Base-by-base conservation (phyloP, 1,284 basidiomycete genomes). In the Volvariella surrecta region DNA sequence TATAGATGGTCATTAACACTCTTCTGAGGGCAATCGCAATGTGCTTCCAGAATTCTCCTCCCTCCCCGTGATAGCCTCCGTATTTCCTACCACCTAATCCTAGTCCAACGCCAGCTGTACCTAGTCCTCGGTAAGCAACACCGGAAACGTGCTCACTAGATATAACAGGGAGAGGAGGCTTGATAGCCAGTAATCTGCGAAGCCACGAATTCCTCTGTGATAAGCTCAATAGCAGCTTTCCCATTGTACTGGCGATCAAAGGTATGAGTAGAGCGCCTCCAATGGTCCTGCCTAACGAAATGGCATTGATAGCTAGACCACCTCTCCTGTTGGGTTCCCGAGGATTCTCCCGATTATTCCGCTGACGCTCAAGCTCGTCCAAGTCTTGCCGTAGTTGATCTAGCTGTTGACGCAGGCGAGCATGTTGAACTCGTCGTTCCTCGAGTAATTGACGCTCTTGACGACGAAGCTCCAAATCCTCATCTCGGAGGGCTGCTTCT, bases 241-340 rank as follows among this genome's bases (percentile, higher is more conserved):
- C 85, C 79, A 83, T 82, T 32, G 66, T 53, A 39, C 62, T 75
- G 13, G 84, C 73, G 47, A 88, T 74, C 9, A 68, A 67, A 0
- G 85, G 85, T 40, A 82, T 65, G 45, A 80, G 60, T 15, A 87
- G 60, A 0, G 82, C 81, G 2, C 80, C 81, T 19, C 76, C 79
- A 39, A 87, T 58, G 51, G 74, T 62, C 16, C 80, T 71, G 1
- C 82, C 82, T 1, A 87, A 53, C 0, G 78, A 76, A 13, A 71
- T 67, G 11, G 74, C 69, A 15, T 74, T 74, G 48, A 77, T 60
- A 35, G 71, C 70, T 42, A 82, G 69, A 15, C 73, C n/a, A 71
- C 48, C 73, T 75, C 75, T 0, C 76, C 79, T 0, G 66, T 74
- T 11, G 58, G 68, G 3, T 64, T 59, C 49, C 9, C 54, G 55